Conservation (phyloP, 345 rosid genomes). For the Ailanthus altissimus region DNA sequence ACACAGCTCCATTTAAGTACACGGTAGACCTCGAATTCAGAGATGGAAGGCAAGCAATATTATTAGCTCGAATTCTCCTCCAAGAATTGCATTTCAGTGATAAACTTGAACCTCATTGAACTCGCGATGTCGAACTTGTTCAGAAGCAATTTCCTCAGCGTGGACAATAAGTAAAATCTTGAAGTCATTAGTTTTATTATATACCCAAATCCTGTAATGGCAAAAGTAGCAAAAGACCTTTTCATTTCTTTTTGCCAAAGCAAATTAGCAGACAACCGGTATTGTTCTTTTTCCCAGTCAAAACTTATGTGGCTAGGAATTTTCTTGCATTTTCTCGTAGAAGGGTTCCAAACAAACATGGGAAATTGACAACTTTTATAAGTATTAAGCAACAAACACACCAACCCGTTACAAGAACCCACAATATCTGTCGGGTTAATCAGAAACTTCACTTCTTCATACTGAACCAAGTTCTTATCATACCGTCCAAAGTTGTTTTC, state of each 20-base stretch:
- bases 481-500: not conserved
- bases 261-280: not conserved
- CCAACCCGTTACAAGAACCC: not conserved
- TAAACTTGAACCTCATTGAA: constrained; percentile 1
- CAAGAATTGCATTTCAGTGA: not conserved
- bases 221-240: not conserved
- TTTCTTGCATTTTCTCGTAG: not conserved
- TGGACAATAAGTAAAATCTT: constrained; percentile 8
- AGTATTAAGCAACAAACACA: not conserved
- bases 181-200: not conserved
- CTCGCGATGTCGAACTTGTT: not conserved
- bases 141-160: not conserved
- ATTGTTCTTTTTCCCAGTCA: not conserved
- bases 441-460: not conserved
- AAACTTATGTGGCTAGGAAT: not conserved
- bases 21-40: not conserved
- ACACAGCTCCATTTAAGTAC: constrained; percentile 1
- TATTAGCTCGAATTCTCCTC: not conserved
- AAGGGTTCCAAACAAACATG: constrained; percentile 4
- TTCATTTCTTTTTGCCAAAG: not conserved
- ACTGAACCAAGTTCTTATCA: not conserved
- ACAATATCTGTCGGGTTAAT: not conserved
- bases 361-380: not conserved
- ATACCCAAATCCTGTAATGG: constrained; percentile 9
- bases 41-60: not conserved